Base-by-base conservation (phyloP, 2,329 filamentous ascomycete species). In the Trichophyton simii region DNA sequence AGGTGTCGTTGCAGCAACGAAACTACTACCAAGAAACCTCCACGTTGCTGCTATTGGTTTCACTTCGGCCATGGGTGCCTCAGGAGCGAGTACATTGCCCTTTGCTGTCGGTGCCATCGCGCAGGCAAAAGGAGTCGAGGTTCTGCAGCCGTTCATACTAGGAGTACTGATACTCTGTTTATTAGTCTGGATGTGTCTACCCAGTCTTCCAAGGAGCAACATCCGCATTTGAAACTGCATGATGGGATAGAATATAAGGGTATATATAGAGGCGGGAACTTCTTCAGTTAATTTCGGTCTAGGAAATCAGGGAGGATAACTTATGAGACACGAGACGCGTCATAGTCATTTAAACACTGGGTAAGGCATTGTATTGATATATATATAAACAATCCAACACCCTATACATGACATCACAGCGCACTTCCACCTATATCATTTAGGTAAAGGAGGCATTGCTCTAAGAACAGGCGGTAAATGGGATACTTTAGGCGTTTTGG, bases 11-110 rank as follows among this genome's bases (percentile, higher is more conserved):
- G 83, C 83, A 0, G 83, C 85, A 3, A 89, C 87, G 0, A 91
- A 89, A 67, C 77, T 94, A 3, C 77, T 95, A 0, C 88, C 89
- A 0, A 79, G 78, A 44, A 81, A 88, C 63, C 76, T 90, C 28
- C 90, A 95, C 68, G 87, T 94, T 48, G 83, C 82, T n/a, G 84
- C 86, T 0, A 89, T 95, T 64, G 89, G 89, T 0, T 92, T 95
- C 67, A 86, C 87, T 0, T 84, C 87, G 0, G 88, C 89, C 0
- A 84, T 92, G 71, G 89, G 89, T 2, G 86, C 87, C 0, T 82
- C 80, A 1, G 89, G 89, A 0, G 88, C 86, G 0, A 73, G 73
- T 0, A 68, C 75, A 18, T 68, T 78, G 31, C 77, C 76, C 0
- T 78, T 78, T 64, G 73, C 71, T 0, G 72, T 78, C 0, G 76